Percentiles rank a stretch among this genome's conserved stretches.
Conservation (phyloP, 1,284 basidiomycete genomes). For the Xerocomus minutiporus region DNA sequence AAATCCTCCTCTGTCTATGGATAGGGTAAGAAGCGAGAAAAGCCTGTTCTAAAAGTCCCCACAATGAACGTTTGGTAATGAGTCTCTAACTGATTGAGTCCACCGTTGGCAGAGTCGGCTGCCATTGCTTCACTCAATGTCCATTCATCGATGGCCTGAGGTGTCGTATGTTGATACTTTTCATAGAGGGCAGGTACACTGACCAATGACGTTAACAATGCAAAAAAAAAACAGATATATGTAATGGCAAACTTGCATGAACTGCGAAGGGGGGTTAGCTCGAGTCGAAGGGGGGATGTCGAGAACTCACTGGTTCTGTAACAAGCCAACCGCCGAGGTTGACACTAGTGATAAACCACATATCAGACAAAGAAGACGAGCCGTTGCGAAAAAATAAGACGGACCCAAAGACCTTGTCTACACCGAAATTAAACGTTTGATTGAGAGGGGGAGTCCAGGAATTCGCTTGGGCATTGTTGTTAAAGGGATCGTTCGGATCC, state of each 20-base stretch:
- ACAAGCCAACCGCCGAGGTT: constrained; percentile 63
- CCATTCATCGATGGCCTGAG: constrained; percentile 68
- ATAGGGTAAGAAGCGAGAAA: constrained; percentile 6
- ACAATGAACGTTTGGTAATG: constrained; percentile 85
- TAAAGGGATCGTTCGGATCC: constrained; percentile 60
- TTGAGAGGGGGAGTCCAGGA: constrained; percentile 66
- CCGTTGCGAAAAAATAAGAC: constrained; percentile 1
- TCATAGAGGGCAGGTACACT: constrained; percentile 74
- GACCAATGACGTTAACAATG: constrained; percentile 11
- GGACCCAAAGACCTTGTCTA: constrained; percentile 38
- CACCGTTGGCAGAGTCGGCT: constrained; percentile 57
- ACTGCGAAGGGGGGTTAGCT: constrained; percentile 20
- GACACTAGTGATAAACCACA: constrained; percentile 36
- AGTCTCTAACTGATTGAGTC: constrained; percentile 59
- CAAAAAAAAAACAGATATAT: not conserved
- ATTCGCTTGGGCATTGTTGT: constrained; percentile 55
- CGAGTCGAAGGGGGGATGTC: constrained; percentile 33
- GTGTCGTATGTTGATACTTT: constrained; percentile 44
- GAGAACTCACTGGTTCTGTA: constrained; percentile 60
- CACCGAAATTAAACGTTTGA: constrained; percentile 57
- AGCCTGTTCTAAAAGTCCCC: constrained; percentile 22
- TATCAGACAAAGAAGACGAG: constrained; percentile 10
- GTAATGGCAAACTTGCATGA: constrained; percentile 26
- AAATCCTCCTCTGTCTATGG: constrained; percentile 82
- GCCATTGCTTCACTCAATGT: constrained; percentile 62